phyloP scores from a whole-genome alignment of 1,284 basidiomycete genomes.

The Puccinia polysora region DNA sequence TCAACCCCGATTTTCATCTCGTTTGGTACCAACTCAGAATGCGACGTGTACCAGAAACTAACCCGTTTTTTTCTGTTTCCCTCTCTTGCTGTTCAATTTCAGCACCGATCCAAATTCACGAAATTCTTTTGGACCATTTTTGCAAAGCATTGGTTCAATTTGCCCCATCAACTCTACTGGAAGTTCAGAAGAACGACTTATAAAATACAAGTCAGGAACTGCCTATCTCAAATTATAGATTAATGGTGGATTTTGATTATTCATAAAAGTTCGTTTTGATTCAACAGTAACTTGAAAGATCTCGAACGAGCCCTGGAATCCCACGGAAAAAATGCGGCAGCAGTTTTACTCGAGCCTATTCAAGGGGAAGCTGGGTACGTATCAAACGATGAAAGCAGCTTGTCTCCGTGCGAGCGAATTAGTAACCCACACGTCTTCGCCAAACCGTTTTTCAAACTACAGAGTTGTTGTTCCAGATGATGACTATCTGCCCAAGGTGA shows the following conservation, averaged over 20 bases:
- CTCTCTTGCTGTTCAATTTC: too few species aligned
- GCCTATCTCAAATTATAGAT: too few species aligned
- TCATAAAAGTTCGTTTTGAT: background rate
- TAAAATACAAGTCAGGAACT: conserved; percentile 65
- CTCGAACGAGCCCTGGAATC: conserved; percentile 74
- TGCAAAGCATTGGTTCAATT: conserved; percentile 73
- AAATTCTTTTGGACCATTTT: conserved; percentile 82
- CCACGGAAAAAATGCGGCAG: conserved; percentile 78
- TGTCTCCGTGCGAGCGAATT: too few species aligned
- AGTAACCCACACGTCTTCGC: background rate
- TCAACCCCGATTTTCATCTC: too few species aligned
- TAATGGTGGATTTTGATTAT: background rate
- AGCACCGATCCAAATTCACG: conserved; percentile 77
- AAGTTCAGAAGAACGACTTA: conserved; percentile 55
- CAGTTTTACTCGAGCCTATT: conserved; percentile 93
- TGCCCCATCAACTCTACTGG: conserved; percentile 59
- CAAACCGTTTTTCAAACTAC: too few species aligned
- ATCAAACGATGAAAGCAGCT: background rate
- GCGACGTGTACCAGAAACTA: background rate
- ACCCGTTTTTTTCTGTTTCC: background rate
- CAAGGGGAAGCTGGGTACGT: conserved; percentile 93
- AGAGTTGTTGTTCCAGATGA: conserved; percentile 83
- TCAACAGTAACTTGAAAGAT: conserved; percentile 62
- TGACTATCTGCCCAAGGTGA: conserved; percentile 74
- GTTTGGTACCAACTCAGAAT: too few species aligned